These are phyloP conservation scores for Pseudogymnoascus sp. DNA, from an alignment of 2,329 filamentous ascomycete genomes.

Conservation along the genomic window DNA sequence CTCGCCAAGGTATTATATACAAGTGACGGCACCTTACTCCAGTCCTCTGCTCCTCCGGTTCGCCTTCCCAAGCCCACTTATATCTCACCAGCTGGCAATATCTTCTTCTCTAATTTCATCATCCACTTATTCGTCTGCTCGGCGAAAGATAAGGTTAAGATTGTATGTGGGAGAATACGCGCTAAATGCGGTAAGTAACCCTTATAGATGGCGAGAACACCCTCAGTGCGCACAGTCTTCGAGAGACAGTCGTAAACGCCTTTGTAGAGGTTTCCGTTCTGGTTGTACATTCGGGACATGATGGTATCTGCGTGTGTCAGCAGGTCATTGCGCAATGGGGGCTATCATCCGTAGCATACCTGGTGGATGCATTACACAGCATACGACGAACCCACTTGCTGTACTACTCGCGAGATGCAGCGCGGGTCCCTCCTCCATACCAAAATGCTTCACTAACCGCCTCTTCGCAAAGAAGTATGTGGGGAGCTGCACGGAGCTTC, in stretches of 20 bases:
- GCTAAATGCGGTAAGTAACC: constrained; percentile 93
- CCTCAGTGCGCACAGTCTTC: constrained; percentile 88
- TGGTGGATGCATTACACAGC: constrained; percentile 95
- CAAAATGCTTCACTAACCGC: constrained; percentile 69
- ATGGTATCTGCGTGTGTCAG: constrained; percentile 61
- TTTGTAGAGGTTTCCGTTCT: constrained; percentile 93
- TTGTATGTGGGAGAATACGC: constrained; percentile 89
- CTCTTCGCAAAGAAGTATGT: constrained; percentile 98
- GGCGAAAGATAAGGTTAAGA: constrained; percentile 83
- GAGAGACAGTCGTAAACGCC: constrained; percentile 86
- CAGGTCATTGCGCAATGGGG: constrained; percentile 11
- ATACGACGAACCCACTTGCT: constrained; percentile 89
- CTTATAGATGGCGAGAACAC: constrained; percentile 90
- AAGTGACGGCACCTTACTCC: constrained; percentile 2
- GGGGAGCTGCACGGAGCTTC: constrained; percentile 89
- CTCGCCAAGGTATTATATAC: constrained; percentile 3
- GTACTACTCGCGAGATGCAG: constrained; percentile 85
- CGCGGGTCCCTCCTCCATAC: constrained; percentile 82
- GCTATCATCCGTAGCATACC: constrained; percentile 41
- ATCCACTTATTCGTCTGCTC: constrained; percentile 97
- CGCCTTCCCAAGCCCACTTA: neutral
- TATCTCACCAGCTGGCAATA: constrained; percentile 35
- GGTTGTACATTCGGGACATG: constrained; percentile 98
- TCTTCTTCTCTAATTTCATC: constrained; percentile 60
- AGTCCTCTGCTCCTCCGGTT: neutral